phyloP scores from a whole-genome alignment of 306 rosid species.

The Cicer chorassanicum region DNA sequence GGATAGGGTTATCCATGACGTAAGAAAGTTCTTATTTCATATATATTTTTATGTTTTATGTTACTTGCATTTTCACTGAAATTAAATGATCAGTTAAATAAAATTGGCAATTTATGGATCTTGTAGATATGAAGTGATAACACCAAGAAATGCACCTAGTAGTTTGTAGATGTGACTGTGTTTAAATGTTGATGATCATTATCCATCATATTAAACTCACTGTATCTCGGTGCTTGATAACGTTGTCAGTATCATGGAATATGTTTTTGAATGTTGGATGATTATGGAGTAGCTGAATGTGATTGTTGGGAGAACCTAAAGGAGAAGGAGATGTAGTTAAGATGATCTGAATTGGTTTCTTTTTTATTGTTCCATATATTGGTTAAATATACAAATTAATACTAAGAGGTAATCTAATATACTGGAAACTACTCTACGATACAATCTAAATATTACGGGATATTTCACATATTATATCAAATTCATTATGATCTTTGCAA shows the following conservation, averaged over 20 bases:
- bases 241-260: neutral
- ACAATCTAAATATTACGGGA: neutral
- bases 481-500: neutral
- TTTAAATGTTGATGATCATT: constrained; percentile 11
- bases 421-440: neutral
- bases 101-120: constrained; percentile 16
- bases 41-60: constrained; percentile 23
- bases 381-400: neutral
- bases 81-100: neutral
- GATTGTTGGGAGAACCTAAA: neutral
- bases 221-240: constrained; percentile 7
- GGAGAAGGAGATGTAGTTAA: constrained; percentile 7
- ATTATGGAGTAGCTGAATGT: neutral
- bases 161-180: neutral
- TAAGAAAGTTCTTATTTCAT: constrained; percentile 39
- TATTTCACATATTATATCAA: neutral
- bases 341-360: neutral
- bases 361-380: neutral
- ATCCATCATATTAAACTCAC: constrained; percentile 16
- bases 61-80: constrained; percentile 11
- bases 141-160: constrained; percentile 24
- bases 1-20: constrained; percentile 48
- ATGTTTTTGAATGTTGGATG: constrained; percentile 15
- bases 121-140: constrained; percentile 8
- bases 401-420: neutral